A percentile compares a stretch with the other conserved stretches of the same genome.
phyloP scores from a whole-genome alignment of 2,329 filamentous ascomycete genomes.

The Ceratocystiopsis brevicomis region DNA sequence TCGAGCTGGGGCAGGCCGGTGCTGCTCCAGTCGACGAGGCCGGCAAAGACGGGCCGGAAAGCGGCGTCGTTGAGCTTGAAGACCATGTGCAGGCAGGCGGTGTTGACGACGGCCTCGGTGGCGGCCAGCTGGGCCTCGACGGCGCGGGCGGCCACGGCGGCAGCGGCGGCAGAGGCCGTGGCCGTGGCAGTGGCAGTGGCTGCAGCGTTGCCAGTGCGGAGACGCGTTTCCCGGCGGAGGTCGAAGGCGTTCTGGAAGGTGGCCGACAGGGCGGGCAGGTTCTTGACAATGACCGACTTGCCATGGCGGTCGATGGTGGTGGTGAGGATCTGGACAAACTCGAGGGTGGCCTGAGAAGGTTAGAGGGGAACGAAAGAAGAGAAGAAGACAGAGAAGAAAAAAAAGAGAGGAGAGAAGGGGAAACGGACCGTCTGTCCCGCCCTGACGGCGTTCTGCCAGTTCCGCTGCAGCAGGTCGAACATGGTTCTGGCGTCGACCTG shows the following conservation, averaged over 20 bases:
- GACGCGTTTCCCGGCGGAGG: slow-evolving; percentile 33
- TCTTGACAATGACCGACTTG: slow-evolving; percentile 63
- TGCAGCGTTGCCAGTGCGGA: background rate
- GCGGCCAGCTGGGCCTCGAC: slow-evolving; percentile 29
- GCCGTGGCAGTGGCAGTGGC: background rate
- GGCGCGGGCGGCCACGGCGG: slow-evolving; percentile 9
- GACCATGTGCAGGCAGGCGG: slow-evolving; percentile 69
- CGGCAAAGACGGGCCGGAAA: slow-evolving; percentile 79
- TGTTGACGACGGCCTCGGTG: slow-evolving; percentile 47
- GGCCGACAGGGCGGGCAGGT: slow-evolving; percentile 48
- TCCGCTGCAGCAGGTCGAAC: slow-evolving; percentile 52
- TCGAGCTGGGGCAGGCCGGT: slow-evolving; percentile 44
- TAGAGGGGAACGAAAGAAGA: slow-evolving; percentile 9
- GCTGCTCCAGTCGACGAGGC: slow-evolving; percentile 66
- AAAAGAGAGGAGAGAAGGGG: background rate
- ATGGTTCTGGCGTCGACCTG: slow-evolving; percentile 61
- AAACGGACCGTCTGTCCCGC: slow-evolving; percentile 41
- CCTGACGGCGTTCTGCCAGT: slow-evolving; percentile 46
- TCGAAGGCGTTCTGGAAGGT: slow-evolving; percentile 44
- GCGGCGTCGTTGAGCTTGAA: slow-evolving; percentile 90
- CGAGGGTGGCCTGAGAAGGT: slow-evolving; percentile 37
- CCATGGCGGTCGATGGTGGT: slow-evolving; percentile 56
- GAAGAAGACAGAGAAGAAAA: background rate
- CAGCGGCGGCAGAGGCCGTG: background rate
- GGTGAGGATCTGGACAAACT: slow-evolving; percentile 51